These are phyloP conservation scores for Articulospora tetracladia DNA, from an alignment of 495 filamentous ascomycete genomes.

Conservation along the genomic window DNA sequence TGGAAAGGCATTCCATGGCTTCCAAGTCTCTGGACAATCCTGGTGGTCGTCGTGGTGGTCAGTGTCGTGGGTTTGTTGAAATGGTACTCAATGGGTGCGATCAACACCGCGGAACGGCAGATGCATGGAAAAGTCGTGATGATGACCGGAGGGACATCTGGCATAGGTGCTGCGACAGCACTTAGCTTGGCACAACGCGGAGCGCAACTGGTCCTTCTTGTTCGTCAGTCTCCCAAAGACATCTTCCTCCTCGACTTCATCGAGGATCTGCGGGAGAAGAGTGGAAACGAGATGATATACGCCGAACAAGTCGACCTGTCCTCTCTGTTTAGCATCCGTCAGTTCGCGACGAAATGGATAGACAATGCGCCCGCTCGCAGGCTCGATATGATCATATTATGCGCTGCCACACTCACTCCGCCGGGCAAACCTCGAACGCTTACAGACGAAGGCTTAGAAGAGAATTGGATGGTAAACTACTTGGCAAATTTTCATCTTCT, in stretches of 20 bases:
- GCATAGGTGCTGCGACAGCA: slow-evolving; percentile 77
- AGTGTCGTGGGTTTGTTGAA: slow-evolving; percentile 65
- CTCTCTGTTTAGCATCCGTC: slow-evolving; percentile 79
- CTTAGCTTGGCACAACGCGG: slow-evolving; percentile 74
- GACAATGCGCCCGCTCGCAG: slow-evolving; percentile 89
- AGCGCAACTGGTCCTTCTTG: slow-evolving; percentile 88
- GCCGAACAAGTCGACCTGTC: slow-evolving; percentile 91
- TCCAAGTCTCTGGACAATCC: slow-evolving; percentile 37
- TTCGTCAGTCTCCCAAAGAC: slow-evolving; percentile 73
- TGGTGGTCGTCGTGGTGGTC: slow-evolving; percentile 57
- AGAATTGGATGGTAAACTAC: slow-evolving; percentile 92
- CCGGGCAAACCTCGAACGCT: slow-evolving; percentile 45
- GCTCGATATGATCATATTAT: slow-evolving; percentile 90
- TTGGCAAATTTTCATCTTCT: slow-evolving; percentile 93
- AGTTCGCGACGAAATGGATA: slow-evolving; percentile 98
- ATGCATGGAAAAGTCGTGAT: slow-evolving; percentile 93
- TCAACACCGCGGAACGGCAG: slow-evolving; percentile 71
- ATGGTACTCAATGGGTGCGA: slow-evolving; percentile 70
- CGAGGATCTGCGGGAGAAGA: slow-evolving; percentile 73
- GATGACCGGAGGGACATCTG: slow-evolving; percentile 93
- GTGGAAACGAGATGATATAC: slow-evolving; percentile 87
- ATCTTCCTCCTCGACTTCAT: slow-evolving; percentile 90
- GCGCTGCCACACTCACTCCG: slow-evolving; percentile 71
- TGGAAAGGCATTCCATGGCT: slow-evolving; percentile 54
- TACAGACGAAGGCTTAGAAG: slow-evolving; percentile 78